Conservation (phyloP, 805 yeast genomes). For the Kluyveromyces lactis region DNA sequence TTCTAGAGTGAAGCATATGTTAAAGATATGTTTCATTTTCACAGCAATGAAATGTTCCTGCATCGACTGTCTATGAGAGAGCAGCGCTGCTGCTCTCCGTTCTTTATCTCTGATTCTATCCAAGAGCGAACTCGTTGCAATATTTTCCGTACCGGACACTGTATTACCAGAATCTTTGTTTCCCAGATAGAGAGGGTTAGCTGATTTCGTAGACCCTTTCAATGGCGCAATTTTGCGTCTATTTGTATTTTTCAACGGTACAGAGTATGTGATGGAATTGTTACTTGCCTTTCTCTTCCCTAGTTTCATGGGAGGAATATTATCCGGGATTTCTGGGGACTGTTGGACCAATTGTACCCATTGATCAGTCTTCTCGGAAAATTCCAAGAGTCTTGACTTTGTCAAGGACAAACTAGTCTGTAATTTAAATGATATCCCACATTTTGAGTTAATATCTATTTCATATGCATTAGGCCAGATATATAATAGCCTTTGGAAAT, state of each 20-base stretch:
- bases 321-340: constrained; percentile 9
- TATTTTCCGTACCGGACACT: background rate
- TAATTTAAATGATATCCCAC: constrained; percentile 17
- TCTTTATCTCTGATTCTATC: constrained; percentile 24
- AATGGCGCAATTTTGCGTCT: background rate
- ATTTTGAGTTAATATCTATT: constrained; percentile 15
- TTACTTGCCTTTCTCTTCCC: constrained; percentile 19
- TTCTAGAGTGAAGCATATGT: constrained; percentile 18
- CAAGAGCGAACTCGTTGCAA: constrained; percentile 17
- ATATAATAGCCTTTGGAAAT: constrained; percentile 20
- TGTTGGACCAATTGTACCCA: constrained; percentile 12
- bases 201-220: background rate
- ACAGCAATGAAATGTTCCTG: constrained; percentile 22
- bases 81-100: constrained; percentile 17
- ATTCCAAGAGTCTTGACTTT: constrained; percentile 23
- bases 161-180: background rate
- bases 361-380: constrained; percentile 16
- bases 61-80: constrained; percentile 20
- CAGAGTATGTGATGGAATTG: background rate
- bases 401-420: constrained; percentile 15
- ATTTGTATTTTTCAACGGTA: background rate
- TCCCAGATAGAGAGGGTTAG: background rate
- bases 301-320: constrained; percentile 18
- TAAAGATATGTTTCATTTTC: constrained; percentile 25
- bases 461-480: constrained; percentile 25